phyloP scores from a whole-genome alignment of 306 rosid genomes.

The Inga laurina region DNA sequence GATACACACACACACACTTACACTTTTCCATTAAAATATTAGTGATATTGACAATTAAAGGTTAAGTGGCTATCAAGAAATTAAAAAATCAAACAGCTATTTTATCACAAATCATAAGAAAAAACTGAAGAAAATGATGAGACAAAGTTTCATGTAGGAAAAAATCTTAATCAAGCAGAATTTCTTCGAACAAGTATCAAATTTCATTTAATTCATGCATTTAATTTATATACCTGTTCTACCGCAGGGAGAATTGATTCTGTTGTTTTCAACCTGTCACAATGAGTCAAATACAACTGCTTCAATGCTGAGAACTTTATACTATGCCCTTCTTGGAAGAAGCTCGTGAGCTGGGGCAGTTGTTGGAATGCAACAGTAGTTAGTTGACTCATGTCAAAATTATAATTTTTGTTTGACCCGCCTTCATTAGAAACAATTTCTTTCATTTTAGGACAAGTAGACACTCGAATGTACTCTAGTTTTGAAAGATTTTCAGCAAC shows the following conservation, averaged over 20 bases:
- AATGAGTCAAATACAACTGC: neutral
- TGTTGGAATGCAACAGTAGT: neutral
- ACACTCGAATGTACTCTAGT: neutral
- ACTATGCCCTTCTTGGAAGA: neutral
- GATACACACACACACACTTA: neutral
- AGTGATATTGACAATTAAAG: neutral
- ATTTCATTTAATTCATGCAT: neutral
- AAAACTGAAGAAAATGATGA: neutral
- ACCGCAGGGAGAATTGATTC: neutral
- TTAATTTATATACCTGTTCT: constrained; percentile 20
- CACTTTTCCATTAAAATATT: too few species aligned
- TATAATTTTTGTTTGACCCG: neutral
- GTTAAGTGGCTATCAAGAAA: neutral
- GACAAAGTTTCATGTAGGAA: neutral
- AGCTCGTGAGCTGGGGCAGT: neutral
- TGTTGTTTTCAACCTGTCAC: neutral
- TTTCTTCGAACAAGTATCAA: neutral
- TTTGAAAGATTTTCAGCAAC: neutral
- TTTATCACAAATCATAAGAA: neutral
- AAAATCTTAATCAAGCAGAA: neutral
- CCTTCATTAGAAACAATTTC: constrained; percentile 3
- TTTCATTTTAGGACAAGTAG: neutral
- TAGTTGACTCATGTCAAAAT: neutral
- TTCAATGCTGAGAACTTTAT: constrained; percentile 17
- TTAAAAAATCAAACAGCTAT: neutral